Base-by-base conservation (phyloP, 2,329 filamentous ascomycete species). In the Pseudonectria buxi region DNA sequence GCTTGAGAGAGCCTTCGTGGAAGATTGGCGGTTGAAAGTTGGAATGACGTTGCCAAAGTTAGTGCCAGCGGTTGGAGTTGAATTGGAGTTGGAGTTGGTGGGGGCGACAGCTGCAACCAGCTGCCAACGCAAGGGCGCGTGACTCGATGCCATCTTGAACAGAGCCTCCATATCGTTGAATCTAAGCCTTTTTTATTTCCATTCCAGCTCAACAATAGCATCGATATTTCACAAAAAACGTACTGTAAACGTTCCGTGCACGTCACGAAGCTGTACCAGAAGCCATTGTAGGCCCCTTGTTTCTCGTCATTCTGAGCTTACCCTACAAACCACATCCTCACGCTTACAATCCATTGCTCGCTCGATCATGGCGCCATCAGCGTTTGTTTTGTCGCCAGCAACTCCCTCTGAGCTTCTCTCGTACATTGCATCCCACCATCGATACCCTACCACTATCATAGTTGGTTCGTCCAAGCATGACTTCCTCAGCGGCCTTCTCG, bases 381-480 rank as follows among this genome's bases (percentile, higher is more conserved):
- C 67, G 14, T 41, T 69, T 35, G 62, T 77, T 28, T 58, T 79
- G 36, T 62, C 72, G 7, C 70, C 76, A 26, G 63, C 69, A 14
- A 65, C 71, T 3, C 77, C 72, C 5, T 69, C 71, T 7, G 71
- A 81, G 49, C 67, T 94, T 29, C 67, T 94, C 31, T 65, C 72
- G 34, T 72, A 79, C 54, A 61, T 90, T 34, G 61, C 90, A 35
- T 58, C 71, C 4, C 59, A 68, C 26, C 70, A 79, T 39, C 47
- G 57, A 4, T 58, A 74, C 36, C 75, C 76, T 3, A 82, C 79
- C 1, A 83, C 78, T 0, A 59, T 95, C 30, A 59, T 95, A 40
- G 64, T 95, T 43, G 88, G 86, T 58, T 77, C 73, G 12, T 68
- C 76, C 1, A 76, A 74, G 39, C 62, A 72, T 1, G 68, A 71